Base-by-base conservation (phyloP, 306 rosid genomes). In the Castanea crenata region DNA sequence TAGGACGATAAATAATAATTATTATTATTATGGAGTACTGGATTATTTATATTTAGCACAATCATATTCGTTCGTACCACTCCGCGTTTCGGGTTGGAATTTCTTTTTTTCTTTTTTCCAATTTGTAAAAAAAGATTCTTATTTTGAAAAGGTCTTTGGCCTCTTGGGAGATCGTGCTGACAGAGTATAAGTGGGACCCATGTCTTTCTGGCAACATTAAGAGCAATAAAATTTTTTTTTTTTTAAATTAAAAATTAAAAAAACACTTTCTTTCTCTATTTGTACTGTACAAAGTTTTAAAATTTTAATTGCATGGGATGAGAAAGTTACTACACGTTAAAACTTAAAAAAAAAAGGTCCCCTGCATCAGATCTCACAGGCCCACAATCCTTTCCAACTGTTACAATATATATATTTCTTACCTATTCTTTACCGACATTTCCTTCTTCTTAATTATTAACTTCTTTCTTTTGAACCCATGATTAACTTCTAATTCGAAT, bases 141-240 rank as follows among this genome's bases (percentile, higher is more conserved):
- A 35, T 15, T 38, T 44, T 56, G 44, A 75, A 27, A 41, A 18
- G 46, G 46, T 41, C 46, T 41, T 38, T 41, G 46, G 12, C 46
- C 29, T 44, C 54, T 25, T 41, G 69, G 12, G 10, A 75, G 71
- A 59, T 74, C 78, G 78, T 74, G 78, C 57, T 59, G 44, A 15
- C 78, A 25, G 58, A 20, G 71, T 44, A 23, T 57, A 0, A 19
- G 12, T 14, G 71, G 78, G 71, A 21, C 78, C 78, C 71, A 41
- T 61, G 59, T 41, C 55, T 29, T 16, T 25, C 34, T 74, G 77
- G 38, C 23, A 41, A 44, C 23, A 10, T 25, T 25, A 5, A 5
- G 16, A 10, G 10, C 29, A 23, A 63, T 41, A 41, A 41, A 41
- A 41, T 41, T 8, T 38, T 38, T 6, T 21, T 21, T 21, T 21